A percentile compares a stretch with the other conserved stretches of the same genome.
Conservation (phyloP, 768 basidiomycete genomes). For the Pleurotus citrinopileatus region DNA sequence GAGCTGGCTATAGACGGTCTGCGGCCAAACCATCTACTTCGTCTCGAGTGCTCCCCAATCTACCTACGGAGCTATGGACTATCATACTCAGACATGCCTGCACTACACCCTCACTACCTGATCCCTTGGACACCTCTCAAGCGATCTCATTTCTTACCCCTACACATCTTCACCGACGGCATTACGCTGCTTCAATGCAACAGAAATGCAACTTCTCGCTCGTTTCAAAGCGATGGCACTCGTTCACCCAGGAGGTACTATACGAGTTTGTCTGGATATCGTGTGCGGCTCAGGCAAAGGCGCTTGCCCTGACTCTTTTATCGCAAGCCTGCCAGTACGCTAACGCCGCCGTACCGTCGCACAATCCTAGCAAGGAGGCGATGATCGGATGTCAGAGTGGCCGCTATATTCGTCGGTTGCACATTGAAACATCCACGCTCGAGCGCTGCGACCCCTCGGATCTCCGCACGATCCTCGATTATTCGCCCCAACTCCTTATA, state of each 20-base stretch:
- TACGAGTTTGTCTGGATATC: slow-evolving; percentile 74
- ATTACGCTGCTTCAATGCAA: slow-evolving; percentile 46
- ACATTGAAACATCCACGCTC: slow-evolving; percentile 66
- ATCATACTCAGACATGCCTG: slow-evolving; percentile 60
- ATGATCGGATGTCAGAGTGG: slow-evolving; percentile 32
- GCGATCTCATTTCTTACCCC: slow-evolving; percentile 59
- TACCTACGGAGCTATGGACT: slow-evolving; percentile 69
- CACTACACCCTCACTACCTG: slow-evolving; percentile 24
- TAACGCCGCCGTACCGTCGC: not conserved
- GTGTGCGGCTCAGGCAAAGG: slow-evolving; percentile 47
- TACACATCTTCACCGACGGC: slow-evolving; percentile 33
- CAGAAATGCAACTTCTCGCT: slow-evolving; percentile 48
- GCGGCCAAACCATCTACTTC: not conserved
- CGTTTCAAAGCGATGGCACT: slow-evolving; percentile 57
- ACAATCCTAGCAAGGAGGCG: slow-evolving; percentile 9
- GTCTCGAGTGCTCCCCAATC: slow-evolving; percentile 26
- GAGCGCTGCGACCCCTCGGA: slow-evolving; percentile 66
- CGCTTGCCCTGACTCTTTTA: slow-evolving; percentile 29
- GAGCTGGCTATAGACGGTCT: not conserved
- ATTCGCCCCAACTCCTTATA: slow-evolving; percentile 54
- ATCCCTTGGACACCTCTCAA: slow-evolving; percentile 44
- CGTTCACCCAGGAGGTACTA: slow-evolving; percentile 49
- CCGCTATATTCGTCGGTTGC: slow-evolving; percentile 56
- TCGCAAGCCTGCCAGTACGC: slow-evolving; percentile 11
- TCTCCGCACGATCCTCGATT: slow-evolving; percentile 65